Evolutionary conservation across 768 basidiomycete species (phyloP), one percentile per base, ranked within the genome.

Genomic region (Leccinum imitatum): DNA sequence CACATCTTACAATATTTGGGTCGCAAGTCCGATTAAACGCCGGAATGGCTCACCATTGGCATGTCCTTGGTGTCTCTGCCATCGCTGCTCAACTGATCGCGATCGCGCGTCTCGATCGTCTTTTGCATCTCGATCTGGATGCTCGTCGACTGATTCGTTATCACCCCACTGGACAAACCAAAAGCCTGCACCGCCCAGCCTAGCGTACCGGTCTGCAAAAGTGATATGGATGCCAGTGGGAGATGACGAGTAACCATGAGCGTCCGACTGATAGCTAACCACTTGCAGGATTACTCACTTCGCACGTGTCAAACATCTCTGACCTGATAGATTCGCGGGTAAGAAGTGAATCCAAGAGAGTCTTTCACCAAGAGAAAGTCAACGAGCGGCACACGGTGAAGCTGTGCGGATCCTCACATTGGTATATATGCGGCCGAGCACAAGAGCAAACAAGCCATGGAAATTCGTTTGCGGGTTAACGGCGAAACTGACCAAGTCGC

Each of bases 271-370:
- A 14, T 8, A 44, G 47, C 14, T 25, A 15, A 48, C 14, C 3
- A 15, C 2, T 25, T 13, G 47, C 21, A 48, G 13, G 14, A 48
- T 48, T 15, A 21, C 47, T 48, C 1, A 25, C 47, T 48, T 48
- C 10, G 41, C 9, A 5, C 4, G 41, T 44, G 41, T 44, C 41
- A 1, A 44, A 44, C 41, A 44, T 44, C n/a, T 44, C 41, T 47
- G 46, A 19, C 46, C 21, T 47, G 48, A 50, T 50, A 14, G 39
- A 15, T 8, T 61, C 53, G 4, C 62, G 62, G 10, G 53, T 52
- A 23, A 63, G 62, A 9, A 61, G 62, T 10, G 50, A 56, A 33
- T 62, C 61, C 58, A 62, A 11, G 2, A 62, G 56, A 2, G 64
- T 65, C 64, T 65, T 59, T 3, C 33, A 1, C 27, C 10, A 47